phyloP scores from a whole-genome alignment of 2,329 filamentous ascomycete species.

The Fusarium algeriense region DNA sequence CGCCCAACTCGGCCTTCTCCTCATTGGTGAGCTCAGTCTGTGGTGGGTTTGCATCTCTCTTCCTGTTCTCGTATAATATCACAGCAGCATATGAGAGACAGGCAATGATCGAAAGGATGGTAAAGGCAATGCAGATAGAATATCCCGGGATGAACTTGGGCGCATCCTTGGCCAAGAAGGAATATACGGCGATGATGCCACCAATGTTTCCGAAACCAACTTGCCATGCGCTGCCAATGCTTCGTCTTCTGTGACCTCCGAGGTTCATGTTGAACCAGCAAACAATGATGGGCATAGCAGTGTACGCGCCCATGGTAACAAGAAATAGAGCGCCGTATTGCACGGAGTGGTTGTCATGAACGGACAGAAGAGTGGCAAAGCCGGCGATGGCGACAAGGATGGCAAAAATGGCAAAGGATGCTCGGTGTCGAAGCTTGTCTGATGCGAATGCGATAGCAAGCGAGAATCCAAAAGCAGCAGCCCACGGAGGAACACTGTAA shows the following conservation, averaged over 20 bases:
- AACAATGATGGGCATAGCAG: conserved; percentile 88
- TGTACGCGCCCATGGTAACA: conserved; percentile 82
- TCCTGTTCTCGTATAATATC: conserved; percentile 71
- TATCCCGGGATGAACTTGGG: conserved; percentile 80
- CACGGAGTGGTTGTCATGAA: conserved; percentile 74
- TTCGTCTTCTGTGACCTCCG: conserved; percentile 76
- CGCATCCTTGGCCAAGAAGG: conserved; percentile 74
- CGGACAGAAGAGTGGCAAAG: conserved; percentile 78
- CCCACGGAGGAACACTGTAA: conserved; percentile 70
- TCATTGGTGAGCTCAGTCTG: conserved; percentile 64
- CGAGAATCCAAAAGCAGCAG: conserved; percentile 80
- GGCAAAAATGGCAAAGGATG: conserved; percentile 76
- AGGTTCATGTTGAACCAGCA: conserved; percentile 89
- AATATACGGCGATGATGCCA: conserved; percentile 81
- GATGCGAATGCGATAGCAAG: conserved; percentile 80
- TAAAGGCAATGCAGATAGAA: conserved; percentile 80
- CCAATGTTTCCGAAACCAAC: conserved; percentile 84
- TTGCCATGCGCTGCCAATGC: conserved; percentile 81
- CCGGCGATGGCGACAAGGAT: conserved; percentile 78
- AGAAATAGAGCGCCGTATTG: conserved; percentile 88
- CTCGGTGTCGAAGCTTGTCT: conserved; percentile 79
- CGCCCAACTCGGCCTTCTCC: conserved; percentile 71
- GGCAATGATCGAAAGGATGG: conserved; percentile 72
- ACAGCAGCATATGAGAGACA: conserved; percentile 71
- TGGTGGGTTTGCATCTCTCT: conserved; percentile 64